Evolutionary conservation across 176 grass and related monocot species (phyloP), one percentile per base, ranked within the genome.

Genomic region (Aegilops tauschii): DNA sequence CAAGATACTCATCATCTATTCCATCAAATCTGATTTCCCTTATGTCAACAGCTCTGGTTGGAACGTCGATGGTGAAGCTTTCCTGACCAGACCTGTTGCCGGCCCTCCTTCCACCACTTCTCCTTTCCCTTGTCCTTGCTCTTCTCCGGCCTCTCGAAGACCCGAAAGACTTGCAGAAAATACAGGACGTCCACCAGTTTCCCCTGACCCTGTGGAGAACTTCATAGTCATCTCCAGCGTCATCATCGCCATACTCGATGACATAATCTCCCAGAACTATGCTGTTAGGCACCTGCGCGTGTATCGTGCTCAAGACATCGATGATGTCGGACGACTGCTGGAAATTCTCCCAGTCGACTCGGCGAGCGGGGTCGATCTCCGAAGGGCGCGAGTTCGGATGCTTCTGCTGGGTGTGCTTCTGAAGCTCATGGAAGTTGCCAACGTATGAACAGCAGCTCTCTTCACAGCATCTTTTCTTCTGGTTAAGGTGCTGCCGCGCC

Each of bases 301-400:
- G 93, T 91, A 98, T 95, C 11, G 93, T 98, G 87, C 93, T 98
- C 86, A 98, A 82, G 56, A 98, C 96, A 87, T 98, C 96, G 64
- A 98, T 85, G 47, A 94, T 92, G 21, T 98, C 96, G 23, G 96
- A 95, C 4, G 93, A 95, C 61, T 89, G 96, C 89, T 95, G 96
- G 74, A 95, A 91, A 78, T 98, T 98, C 81, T 98, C 96, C 96
- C 96, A 98, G 85, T 95, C 93, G 62, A 91, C 83, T 52, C 72
- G 86, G 58, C 86, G 91, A 69, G 88, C 93, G 5, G 93, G 93
- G 65, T 98, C 96, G 54, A 98, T 93, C 79, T 95, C 92, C 4
- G 93, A 95, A 84, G 96, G 96, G 36, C 88, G 85, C 14, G 96
- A 95, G 81, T 98, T 79, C 9, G 96, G 96, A 65, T 98, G 96